Evolutionary conservation across 176 grass and related monocot species (phyloP).

Genomic region (Triticum monococcum): DNA sequence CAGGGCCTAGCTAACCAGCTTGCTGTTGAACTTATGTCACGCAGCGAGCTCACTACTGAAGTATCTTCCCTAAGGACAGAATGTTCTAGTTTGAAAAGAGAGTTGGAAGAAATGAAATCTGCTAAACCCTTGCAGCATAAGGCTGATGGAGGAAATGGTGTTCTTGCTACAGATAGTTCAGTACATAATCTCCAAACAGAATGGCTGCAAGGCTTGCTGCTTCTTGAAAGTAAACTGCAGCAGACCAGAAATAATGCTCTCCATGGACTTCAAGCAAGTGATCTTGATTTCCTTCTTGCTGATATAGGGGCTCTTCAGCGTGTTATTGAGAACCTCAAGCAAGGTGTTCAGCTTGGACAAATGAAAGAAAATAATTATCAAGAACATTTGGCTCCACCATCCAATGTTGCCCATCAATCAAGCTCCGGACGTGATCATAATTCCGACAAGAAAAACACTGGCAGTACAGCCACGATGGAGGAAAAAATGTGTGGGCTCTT

Average conservation of each 20-base stretch:
- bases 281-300: conserved; percentile 79
- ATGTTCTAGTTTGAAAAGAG: conserved; percentile 73
- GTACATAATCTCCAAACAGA: conserved; percentile 46
- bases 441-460: conserved; percentile 41
- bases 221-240: conserved; percentile 82
- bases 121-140: conserved; percentile 45
- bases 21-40: conserved; percentile 75
- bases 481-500: conserved; percentile 94
- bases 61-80: conserved; percentile 76
- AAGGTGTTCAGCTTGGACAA: conserved; percentile 42
- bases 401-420: conserved; percentile 22
- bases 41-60: conserved; percentile 71
- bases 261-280: conserved; percentile 64
- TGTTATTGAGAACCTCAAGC: conserved; percentile 75
- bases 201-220: conserved; percentile 69
- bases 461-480: conserved; percentile 56
- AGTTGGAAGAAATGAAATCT: conserved; percentile 79
- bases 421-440: conserved; percentile 35
- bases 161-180: conserved; percentile 32
- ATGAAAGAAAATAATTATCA: conserved; percentile 35
- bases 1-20: conserved; percentile 64
- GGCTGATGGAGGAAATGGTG: conserved; percentile 32
- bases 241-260: conserved; percentile 87
- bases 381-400: conserved; percentile 40
- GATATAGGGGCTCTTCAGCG: conserved; percentile 74